A percentile compares a stretch with the other conserved stretches of the same genome.
These are phyloP conservation scores for Metschnikowia lachancei DNA, from an alignment of 805 yeast species.

Conservation along the genomic window DNA sequence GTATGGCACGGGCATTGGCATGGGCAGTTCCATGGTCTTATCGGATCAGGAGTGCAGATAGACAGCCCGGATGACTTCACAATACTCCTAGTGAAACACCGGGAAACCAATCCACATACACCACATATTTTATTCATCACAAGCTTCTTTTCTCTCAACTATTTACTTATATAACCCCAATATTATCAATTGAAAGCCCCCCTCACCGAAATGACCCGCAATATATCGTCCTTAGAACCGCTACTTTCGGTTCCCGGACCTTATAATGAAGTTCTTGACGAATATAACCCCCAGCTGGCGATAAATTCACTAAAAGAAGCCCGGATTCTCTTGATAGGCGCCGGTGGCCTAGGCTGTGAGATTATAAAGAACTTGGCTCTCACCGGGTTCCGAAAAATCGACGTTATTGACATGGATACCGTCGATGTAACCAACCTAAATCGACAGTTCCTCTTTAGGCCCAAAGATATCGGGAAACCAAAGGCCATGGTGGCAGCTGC, in stretches of 20 bases:
- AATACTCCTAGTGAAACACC: no score
- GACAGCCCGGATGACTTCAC: no score
- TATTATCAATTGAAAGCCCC: no score
- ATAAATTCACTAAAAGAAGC: slow-evolving; percentile 21
- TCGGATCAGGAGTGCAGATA: not conserved
- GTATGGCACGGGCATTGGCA: no score
- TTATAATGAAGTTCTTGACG: slow-evolving; percentile 38
- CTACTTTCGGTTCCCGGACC: slow-evolving; percentile 34
- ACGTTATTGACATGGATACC: slow-evolving; percentile 80
- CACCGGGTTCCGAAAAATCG: slow-evolving; percentile 63
- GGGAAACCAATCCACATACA: no score
- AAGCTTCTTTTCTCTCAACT: no score
- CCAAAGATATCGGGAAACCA: slow-evolving; percentile 57
- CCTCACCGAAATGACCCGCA: slow-evolving; percentile 3
- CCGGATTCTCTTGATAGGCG: slow-evolving; percentile 56
- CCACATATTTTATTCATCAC: no score
- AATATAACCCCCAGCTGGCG: slow-evolving; percentile 27
- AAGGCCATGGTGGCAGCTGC: slow-evolving; percentile 67
- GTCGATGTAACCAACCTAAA: slow-evolving; percentile 75
- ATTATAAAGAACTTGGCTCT: slow-evolving; percentile 68
- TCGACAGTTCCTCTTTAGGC: slow-evolving; percentile 69
- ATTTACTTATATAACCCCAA: no score
- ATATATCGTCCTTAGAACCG: slow-evolving; percentile 19
- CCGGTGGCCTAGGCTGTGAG: slow-evolving; percentile 85
- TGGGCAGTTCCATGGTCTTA: not conserved